phyloP scores from a whole-genome alignment of 768 basidiomycete species.

The Hypholoma sublateritium region DNA sequence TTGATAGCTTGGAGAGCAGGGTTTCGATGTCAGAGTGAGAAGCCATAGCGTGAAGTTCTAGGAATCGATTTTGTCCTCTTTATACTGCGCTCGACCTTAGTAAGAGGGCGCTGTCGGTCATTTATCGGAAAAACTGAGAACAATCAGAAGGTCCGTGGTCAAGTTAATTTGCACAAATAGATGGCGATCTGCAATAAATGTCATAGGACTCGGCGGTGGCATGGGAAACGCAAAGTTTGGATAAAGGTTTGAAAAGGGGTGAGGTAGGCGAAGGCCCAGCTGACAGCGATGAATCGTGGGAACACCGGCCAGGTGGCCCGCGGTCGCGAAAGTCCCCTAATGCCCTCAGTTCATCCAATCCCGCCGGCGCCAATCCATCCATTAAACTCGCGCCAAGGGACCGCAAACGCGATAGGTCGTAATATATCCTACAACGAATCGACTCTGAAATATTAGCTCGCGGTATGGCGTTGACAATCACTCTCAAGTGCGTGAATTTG shows the following conservation, averaged over 20 bases:
- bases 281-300: background rate
- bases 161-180: no score
- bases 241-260: background rate
- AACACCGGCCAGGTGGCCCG: background rate
- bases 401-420: slow-evolving; percentile 11
- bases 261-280: no score
- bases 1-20: slow-evolving; percentile 33
- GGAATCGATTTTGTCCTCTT: no score
- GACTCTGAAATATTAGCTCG: slow-evolving; percentile 5
- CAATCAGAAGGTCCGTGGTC: background rate
- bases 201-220: no score
- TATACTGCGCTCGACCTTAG: background rate
- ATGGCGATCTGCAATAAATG: no score
- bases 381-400: slow-evolving; percentile 14
- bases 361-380: slow-evolving; percentile 32
- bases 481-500: slow-evolving; percentile 33
- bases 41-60: background rate
- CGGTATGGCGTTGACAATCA: slow-evolving; percentile 24
- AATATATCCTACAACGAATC: slow-evolving; percentile 4
- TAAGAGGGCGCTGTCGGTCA: background rate
- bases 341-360: slow-evolving; percentile 27
- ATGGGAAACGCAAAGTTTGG: background rate
- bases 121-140: background rate
- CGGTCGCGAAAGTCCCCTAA: background rate
- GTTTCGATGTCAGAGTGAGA: slow-evolving; percentile 35